phyloP scores from a whole-genome alignment of 2,329 filamentous ascomycete species.

The Chaetomium sp. region DNA sequence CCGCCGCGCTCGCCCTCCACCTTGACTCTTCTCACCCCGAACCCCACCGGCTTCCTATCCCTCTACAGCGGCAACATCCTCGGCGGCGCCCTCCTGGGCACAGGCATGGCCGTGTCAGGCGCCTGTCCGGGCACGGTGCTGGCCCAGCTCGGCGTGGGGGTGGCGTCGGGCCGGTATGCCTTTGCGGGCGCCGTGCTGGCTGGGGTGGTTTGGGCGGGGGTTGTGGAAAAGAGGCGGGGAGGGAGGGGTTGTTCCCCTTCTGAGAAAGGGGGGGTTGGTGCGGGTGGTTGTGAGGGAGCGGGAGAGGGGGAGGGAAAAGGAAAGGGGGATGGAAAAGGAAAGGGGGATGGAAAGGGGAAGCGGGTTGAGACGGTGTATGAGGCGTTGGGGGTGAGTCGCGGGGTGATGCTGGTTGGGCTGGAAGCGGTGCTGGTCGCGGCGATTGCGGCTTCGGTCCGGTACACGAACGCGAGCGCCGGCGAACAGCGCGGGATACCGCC shows the following conservation, averaged over 20 bases:
- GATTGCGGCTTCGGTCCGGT: slow-evolving; percentile 44
- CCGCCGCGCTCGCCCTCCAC: slow-evolving; percentile 54
- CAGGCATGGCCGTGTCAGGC: slow-evolving; percentile 67
- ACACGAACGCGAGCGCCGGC: slow-evolving; percentile 36
- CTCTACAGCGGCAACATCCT: slow-evolving; percentile 65
- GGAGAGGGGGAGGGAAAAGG: not conserved
- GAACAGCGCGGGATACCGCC: slow-evolving; percentile 47
- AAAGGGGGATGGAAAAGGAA: not conserved
- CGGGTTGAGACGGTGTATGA: slow-evolving; percentile 42
- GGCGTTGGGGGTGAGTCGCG: slow-evolving; percentile 45
- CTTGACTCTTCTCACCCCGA: slow-evolving; percentile 54
- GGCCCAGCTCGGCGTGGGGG: slow-evolving; percentile 58
- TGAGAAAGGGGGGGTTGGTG: not conserved
- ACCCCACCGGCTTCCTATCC: slow-evolving; percentile 10
- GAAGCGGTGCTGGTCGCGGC: slow-evolving; percentile 47
- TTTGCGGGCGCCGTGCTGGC: slow-evolving; percentile 58
- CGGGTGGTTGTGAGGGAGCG: not conserved
- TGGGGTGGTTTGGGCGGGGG: slow-evolving; percentile 56
- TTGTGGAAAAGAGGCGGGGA: slow-evolving; percentile 43
- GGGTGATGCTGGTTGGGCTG: slow-evolving; percentile 45
- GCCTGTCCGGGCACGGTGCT: slow-evolving; percentile 68
- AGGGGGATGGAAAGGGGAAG: slow-evolving; percentile 30
- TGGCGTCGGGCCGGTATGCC: slow-evolving; percentile 54
- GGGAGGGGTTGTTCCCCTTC: not conserved
- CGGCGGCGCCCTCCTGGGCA: slow-evolving; percentile 62